Conservation (phyloP, 768 basidiomycete genomes). For the Erythrobasidium yunnanense region DNA sequence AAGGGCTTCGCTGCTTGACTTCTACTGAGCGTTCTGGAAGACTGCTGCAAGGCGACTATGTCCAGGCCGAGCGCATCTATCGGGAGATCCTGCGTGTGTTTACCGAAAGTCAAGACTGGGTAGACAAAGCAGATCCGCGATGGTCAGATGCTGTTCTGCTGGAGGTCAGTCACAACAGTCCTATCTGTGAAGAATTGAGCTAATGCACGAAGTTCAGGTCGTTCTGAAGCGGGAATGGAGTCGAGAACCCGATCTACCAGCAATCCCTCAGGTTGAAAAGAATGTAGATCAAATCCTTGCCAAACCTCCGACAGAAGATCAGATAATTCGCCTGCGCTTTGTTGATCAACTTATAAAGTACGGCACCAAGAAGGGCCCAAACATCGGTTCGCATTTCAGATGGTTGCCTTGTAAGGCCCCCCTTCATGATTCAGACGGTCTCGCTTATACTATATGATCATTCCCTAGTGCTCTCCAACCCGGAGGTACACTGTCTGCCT, state of each 20-base stretch:
- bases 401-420: not conserved
- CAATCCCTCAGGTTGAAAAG: not conserved
- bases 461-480: not conserved
- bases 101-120: not conserved
- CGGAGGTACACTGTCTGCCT: not conserved
- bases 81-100: not conserved
- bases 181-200: not conserved
- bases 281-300: not conserved
- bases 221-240: not conserved
- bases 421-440: no score
- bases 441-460: no score
- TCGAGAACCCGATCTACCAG: not conserved
- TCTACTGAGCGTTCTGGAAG: no score
- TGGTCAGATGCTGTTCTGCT: not conserved
- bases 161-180: not conserved
- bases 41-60: no score
- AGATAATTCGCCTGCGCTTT: not conserved
- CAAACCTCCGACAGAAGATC: not conserved
- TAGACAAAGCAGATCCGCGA: not conserved
- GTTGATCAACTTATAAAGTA: not conserved
- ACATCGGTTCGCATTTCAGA: not conserved
- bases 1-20: no score
- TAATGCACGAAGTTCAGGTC: not conserved
- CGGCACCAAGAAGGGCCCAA: not conserved
- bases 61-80: no score